A percentile compares a stretch with the other conserved stretches of the same genome.
These are phyloP conservation scores for Colletotrichum sp. DNA, from an alignment of 2,329 filamentous ascomycete species.

Conservation along the genomic window DNA sequence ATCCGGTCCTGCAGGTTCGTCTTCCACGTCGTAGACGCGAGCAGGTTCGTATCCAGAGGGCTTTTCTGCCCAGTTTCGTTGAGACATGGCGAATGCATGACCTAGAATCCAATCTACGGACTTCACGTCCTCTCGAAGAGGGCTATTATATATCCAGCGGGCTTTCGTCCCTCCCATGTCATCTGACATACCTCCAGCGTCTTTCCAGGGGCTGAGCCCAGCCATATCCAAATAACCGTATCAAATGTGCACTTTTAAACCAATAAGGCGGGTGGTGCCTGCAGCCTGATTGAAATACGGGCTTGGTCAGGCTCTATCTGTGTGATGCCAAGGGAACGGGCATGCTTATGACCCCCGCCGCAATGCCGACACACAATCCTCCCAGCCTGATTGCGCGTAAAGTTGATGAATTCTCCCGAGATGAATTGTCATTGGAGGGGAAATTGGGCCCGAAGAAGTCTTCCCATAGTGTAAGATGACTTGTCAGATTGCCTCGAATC, in stretches of 20 bases:
- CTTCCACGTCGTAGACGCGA: neutral
- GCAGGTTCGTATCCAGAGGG: neutral
- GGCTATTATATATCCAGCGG: neutral
- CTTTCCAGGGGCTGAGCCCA: neutral
- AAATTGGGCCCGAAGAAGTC: neutral
- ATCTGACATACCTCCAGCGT: neutral
- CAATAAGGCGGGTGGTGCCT: rapidly evolving
- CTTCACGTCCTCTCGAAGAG: neutral
- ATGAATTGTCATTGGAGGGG: neutral
- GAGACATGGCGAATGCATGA: neutral
- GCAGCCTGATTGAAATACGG: neutral
- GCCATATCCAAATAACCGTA: neutral
- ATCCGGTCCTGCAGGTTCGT: neutral
- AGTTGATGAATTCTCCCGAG: neutral
- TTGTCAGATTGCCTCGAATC: neutral
- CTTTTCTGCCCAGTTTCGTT: neutral
- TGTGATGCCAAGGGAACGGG: neutral
- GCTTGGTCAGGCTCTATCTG: neutral
- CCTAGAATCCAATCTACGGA: rapidly evolving
- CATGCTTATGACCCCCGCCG: neutral
- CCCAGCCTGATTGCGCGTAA: neutral
- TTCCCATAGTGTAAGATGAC: too few relatives aligned
- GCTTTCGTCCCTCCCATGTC: neutral
- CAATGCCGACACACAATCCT: neutral
- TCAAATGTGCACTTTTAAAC: neutral